Evolutionary conservation across 2,329 filamentous ascomycete species (phyloP).

Genomic region (Chrysosphaeria jannelii): DNA sequence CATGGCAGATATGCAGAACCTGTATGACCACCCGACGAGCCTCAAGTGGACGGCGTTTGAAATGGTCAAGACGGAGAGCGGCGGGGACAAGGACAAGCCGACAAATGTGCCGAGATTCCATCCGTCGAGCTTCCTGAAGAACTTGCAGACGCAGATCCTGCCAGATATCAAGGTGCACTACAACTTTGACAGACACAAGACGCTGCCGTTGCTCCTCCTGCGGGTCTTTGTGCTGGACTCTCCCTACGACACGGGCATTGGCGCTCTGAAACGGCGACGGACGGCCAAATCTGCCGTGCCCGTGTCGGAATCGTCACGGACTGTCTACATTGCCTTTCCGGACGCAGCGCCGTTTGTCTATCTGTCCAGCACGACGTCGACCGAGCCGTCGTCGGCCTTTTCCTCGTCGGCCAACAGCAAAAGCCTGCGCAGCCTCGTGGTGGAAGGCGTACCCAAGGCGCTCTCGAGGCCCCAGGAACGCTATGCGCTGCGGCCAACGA

Average conservation of each 20-base stretch:
- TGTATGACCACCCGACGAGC: constrained; percentile 31
- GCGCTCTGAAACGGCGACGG: not conserved
- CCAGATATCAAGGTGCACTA: constrained; percentile 66
- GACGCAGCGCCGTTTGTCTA: constrained; percentile 53
- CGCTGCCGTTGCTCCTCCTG: constrained; percentile 40
- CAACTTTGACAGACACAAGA: constrained; percentile 40
- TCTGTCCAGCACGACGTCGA: constrained; percentile 15
- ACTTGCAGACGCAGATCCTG: constrained; percentile 41
- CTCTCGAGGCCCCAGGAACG: constrained; percentile 44
- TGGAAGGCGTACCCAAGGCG: constrained; percentile 57
- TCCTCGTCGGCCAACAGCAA: too few species aligned
- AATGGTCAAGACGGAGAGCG: constrained; percentile 12
- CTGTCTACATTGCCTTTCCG: constrained; percentile 57
- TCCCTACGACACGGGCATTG: constrained; percentile 44
- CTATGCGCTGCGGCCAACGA: constrained; percentile 37
- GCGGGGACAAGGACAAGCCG: constrained; percentile 10
- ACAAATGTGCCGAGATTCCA: constrained; percentile 40
- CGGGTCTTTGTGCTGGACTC: constrained; percentile 55
- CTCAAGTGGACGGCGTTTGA: constrained; percentile 34
- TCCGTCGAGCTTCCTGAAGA: constrained; percentile 48
- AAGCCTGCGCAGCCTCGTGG: constrained; percentile 37
- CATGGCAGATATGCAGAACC: constrained; percentile 35
- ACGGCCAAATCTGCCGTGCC: constrained; percentile 16
- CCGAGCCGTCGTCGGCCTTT: constrained; percentile 1
- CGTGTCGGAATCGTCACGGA: constrained; percentile 26